Conservation (phyloP, 306 rosid genomes). For the Myrica gale region DNA sequence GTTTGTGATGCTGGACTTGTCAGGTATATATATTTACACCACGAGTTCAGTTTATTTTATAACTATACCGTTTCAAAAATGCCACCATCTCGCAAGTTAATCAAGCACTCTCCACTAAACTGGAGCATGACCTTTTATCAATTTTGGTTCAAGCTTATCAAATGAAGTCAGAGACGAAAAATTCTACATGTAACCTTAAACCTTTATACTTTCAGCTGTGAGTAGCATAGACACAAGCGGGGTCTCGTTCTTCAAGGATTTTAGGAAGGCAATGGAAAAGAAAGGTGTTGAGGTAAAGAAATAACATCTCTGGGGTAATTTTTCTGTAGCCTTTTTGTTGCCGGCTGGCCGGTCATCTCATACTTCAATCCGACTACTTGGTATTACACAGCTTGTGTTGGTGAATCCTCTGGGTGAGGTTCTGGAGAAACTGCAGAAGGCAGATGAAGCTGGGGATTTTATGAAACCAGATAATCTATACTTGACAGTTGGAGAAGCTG, state of each 20-base stretch:
- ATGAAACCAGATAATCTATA: constrained; percentile 48
- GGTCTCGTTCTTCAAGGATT: constrained; percentile 60
- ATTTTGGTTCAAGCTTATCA: background rate
- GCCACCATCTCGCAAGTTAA: too few species aligned
- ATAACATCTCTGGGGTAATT: background rate
- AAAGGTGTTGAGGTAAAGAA: constrained; percentile 60
- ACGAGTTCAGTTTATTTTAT: background rate
- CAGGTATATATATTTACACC: constrained; percentile 44
- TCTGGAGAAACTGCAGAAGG: constrained; percentile 55
- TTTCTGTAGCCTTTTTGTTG: background rate
- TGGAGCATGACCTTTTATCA: background rate
- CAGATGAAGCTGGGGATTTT: constrained; percentile 46
- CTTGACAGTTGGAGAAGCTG: constrained; percentile 77
- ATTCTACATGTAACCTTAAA: background rate
- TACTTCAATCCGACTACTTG: constrained; percentile 6
- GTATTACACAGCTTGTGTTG: constrained; percentile 58
- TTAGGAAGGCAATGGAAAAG: constrained; percentile 49
- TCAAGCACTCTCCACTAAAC: too few species aligned
- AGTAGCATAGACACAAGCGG: constrained; percentile 87
- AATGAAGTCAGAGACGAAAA: background rate
- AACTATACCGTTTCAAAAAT: background rate
- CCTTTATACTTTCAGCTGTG: constrained; percentile 61
- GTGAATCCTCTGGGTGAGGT: constrained; percentile 95
- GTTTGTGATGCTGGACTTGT: constrained; percentile 65
- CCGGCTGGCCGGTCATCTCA: background rate